Base-by-base conservation (phyloP, 768 basidiomycete species). In the Leccinum disarticulatum region DNA sequence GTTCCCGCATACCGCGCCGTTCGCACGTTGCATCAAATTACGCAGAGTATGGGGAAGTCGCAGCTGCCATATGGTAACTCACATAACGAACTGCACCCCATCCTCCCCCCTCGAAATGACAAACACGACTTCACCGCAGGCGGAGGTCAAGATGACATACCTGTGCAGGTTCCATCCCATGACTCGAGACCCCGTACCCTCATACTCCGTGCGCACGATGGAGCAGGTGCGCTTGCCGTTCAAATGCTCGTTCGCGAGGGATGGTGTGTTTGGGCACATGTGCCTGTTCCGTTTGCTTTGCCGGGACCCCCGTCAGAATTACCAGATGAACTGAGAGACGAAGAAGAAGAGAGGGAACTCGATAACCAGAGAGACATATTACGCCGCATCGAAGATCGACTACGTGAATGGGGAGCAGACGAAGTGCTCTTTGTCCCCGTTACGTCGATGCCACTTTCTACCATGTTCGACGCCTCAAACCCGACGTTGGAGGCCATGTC, bases 1-100 rank as follows among this genome's bases (percentile, higher is more conserved):
- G 77, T 96, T 27, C 81, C 87, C n/a, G 91, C 93, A 0, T 86
- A 91, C 66, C 85, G 94, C 14, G 92, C 91, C 1, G 80, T 93
- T 9, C 84, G 89, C 48, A 88, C 89, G 0, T 83, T 88, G 61
- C 75, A 80, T 25, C 73, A 65, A 43, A 72, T 75, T 14, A 75
- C 72, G 13, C 61, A 62, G 41, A 58, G 60, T n/a, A 53, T 67
- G 61, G 69, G 66, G 6, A 68, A 57, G 53, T 56, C 63, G 52
- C 68, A 57, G 60, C 56, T 74, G 13, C 64, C 58, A n/a, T 65
- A 65, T 28, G 73, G 62, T 4, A 56, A 66, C 22, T 68, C 65
- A 55, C 68, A 73, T 46, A 64, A 65, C n/a, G 69, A 71, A 48
- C 52, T 67, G 11, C 71, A 71, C 10, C 71, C 71, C 25, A 63